Conservation (phyloP, 371 early-diverging fungal genomes). For the Furculomyces boomerangus region DNA sequence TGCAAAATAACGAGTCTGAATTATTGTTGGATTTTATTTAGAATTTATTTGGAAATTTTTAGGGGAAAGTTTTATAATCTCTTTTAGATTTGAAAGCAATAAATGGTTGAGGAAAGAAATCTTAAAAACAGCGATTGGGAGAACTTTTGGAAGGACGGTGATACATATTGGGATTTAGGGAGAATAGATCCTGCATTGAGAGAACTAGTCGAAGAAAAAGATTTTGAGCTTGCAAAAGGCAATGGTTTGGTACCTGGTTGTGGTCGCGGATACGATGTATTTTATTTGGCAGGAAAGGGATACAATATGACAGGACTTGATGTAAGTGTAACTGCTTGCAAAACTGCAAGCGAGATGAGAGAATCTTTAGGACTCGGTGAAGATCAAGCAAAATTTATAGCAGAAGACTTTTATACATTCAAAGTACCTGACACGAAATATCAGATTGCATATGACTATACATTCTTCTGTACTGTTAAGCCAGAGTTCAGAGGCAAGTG, state of each 20-base stretch:
- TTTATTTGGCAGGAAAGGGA: slow-evolving; percentile 36
- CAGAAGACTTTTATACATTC: slow-evolving; percentile 57
- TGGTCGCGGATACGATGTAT: slow-evolving; percentile 63
- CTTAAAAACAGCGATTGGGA: slow-evolving; percentile 3
- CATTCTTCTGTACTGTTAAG: slow-evolving; percentile 74
- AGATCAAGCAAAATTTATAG: slow-evolving; percentile 30
- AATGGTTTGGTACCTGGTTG: slow-evolving; percentile 68
- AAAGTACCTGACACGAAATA: slow-evolving; percentile 31
- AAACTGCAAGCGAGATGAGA: slow-evolving; percentile 28
- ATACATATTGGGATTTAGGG: slow-evolving; percentile 44
- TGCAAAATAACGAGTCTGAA: too few relatives aligned
- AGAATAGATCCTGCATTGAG: slow-evolving; percentile 40
- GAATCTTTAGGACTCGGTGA: slow-evolving; percentile 18
- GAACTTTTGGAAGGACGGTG: slow-evolving; percentile 28
- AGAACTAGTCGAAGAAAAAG: slow-evolving; percentile 33
- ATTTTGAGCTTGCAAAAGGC: slow-evolving; percentile 35
- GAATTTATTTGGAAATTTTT: too few relatives aligned
- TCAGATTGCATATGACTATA: slow-evolving; percentile 69
- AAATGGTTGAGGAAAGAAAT: too few relatives aligned
- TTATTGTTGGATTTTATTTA: too few relatives aligned
- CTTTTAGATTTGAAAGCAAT: too few relatives aligned
- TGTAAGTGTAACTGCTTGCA: slow-evolving; percentile 43
- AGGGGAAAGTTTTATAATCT: too few relatives aligned
- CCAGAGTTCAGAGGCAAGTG: slow-evolving; percentile 44
- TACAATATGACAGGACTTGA: slow-evolving; percentile 50